Percentiles rank a stretch among this genome's conserved stretches.
Conservation (phyloP, 192 early-diverging fungal species). For the Coemansia erecta region DNA sequence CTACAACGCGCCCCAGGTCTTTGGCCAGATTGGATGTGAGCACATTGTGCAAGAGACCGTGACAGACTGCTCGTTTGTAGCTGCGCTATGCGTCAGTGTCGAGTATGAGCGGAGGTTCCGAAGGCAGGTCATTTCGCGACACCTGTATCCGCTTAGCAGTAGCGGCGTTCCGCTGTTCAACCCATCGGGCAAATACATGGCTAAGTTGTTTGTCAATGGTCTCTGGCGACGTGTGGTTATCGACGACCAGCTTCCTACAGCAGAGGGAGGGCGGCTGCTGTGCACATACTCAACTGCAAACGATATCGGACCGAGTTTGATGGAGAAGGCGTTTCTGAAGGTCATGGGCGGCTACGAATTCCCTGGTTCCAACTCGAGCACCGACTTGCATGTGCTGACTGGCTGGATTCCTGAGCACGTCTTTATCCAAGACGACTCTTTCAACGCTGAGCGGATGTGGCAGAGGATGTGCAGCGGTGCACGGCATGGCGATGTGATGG, state of each 20-base stretch:
- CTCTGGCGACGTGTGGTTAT: slow-evolving; percentile 78
- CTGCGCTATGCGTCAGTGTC: slow-evolving; percentile 81
- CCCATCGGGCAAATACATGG: slow-evolving; percentile 84
- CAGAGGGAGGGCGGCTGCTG: slow-evolving; percentile 68
- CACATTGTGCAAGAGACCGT: slow-evolving; percentile 84
- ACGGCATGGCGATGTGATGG: slow-evolving; percentile 67
- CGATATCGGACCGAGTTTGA: slow-evolving; percentile 60
- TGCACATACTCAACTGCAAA: slow-evolving; percentile 77
- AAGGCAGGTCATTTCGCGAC: slow-evolving; percentile 79
- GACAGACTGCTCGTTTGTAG: slow-evolving; percentile 94
- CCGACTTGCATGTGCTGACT: slow-evolving; percentile 84
- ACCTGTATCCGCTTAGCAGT: slow-evolving; percentile 82
- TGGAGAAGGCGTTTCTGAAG: slow-evolving; percentile 97
- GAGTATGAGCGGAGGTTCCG: slow-evolving; percentile 72
- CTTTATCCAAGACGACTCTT: slow-evolving; percentile 69
- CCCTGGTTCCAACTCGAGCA: slow-evolving; percentile 91
- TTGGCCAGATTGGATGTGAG: slow-evolving; percentile 63
- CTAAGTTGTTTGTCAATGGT: slow-evolving; percentile 85
- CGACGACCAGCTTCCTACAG: slow-evolving; percentile 84
- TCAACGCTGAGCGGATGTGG: slow-evolving; percentile 72
- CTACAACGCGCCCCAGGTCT: slow-evolving; percentile 66
- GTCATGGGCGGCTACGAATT: slow-evolving; percentile 95
- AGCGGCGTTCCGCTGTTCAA: slow-evolving; percentile 75
- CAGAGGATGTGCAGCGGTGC: slow-evolving; percentile 64
- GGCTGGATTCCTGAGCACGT: slow-evolving; percentile 94